These are phyloP conservation scores for Flammula alnicola DNA, from an alignment of 1,284 basidiomycete genomes.

Conservation along the genomic window DNA sequence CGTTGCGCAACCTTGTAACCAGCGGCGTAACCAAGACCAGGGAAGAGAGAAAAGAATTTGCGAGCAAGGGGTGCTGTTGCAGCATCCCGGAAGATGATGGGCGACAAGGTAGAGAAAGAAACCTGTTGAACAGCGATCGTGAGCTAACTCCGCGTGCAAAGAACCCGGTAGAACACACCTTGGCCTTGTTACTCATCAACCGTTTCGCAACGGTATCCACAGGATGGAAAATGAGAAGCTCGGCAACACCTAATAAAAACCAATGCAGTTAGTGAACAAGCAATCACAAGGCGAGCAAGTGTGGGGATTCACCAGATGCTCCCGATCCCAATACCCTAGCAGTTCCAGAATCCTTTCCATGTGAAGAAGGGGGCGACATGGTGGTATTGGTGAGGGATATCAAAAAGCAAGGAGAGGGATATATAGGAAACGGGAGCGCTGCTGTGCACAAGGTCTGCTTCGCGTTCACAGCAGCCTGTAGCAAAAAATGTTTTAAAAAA, in stretches of 20 bases:
- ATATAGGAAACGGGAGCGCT: not conserved
- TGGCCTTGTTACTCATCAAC: constrained; percentile 95
- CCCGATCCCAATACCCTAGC: constrained; percentile 94
- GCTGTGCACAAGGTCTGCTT: not conserved
- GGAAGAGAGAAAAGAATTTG: constrained; percentile 92
- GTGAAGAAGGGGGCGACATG: constrained; percentile 70
- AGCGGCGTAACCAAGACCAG: constrained; percentile 96
- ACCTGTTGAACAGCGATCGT: constrained; percentile 50
- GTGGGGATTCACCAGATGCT: constrained; percentile 69
- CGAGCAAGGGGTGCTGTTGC: constrained; percentile 71
- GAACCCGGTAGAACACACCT: constrained; percentile 46
- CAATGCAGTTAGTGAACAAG: constrained; percentile 7
- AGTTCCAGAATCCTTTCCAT: constrained; percentile 86
- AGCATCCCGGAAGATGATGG: constrained; percentile 89
- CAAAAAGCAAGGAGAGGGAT: constrained; percentile 4
- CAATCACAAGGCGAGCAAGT: not conserved
- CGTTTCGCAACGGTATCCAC: constrained; percentile 97
- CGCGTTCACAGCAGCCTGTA: not conserved
- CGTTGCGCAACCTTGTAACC: constrained; percentile 96
- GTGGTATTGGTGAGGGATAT: constrained; percentile 6
- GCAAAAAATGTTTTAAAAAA: constrained; percentile 4
- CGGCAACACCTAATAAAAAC: constrained; percentile 77
- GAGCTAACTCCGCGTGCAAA: not conserved
- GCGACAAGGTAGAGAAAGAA: constrained; percentile 62
- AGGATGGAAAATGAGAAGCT: constrained; percentile 90